phyloP scores from a whole-genome alignment of 2,329 filamentous ascomycete species.

The Tolypocladium pustulatum region DNA sequence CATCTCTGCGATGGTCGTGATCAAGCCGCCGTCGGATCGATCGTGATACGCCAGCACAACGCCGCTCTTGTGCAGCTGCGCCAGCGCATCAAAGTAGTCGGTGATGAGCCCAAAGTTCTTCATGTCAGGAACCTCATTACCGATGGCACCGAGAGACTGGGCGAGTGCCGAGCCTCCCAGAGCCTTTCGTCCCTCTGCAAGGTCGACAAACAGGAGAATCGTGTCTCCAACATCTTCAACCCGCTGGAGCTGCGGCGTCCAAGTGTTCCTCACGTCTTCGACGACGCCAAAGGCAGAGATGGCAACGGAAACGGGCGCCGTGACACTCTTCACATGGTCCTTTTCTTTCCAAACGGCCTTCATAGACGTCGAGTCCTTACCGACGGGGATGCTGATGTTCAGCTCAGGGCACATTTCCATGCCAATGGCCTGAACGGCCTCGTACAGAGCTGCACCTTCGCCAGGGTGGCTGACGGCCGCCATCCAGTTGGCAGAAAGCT shows the following conservation, averaged over 20 bases:
- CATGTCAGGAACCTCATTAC: constrained; percentile 77
- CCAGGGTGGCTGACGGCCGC: constrained; percentile 88
- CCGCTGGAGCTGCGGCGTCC: constrained; percentile 82
- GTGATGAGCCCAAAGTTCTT: constrained; percentile 70
- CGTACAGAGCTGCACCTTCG: constrained; percentile 84
- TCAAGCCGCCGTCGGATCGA: constrained; percentile 81
- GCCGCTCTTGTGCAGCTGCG: constrained; percentile 47
- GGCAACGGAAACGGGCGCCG: constrained; percentile 80
- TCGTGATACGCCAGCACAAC: constrained; percentile 89
- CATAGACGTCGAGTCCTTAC: constrained; percentile 98
- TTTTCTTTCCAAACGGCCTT: constrained; percentile 88
- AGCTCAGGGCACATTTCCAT: constrained; percentile 85
- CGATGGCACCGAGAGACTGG: constrained; percentile 79
- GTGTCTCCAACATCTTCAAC: constrained; percentile 83
- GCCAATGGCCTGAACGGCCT: constrained; percentile 86
- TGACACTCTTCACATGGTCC: constrained; percentile 69
- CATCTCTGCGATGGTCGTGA: constrained; percentile 91
- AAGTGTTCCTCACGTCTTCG: constrained; percentile 72
- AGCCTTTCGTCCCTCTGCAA: constrained; percentile 69
- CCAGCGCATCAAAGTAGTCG: constrained; percentile 84
- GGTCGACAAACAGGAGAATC: constrained; percentile 80
- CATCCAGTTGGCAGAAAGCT: constrained; percentile 98
- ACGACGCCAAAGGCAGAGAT: constrained; percentile 87
- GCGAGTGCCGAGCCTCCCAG: constrained; percentile 87
- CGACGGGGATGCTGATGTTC: constrained; percentile 89